Evolutionary conservation across 352 stramenopile genomes (phyloP), one percentile per base, ranked within the genome.

Genomic region (Pythium insidiosum): DNA sequence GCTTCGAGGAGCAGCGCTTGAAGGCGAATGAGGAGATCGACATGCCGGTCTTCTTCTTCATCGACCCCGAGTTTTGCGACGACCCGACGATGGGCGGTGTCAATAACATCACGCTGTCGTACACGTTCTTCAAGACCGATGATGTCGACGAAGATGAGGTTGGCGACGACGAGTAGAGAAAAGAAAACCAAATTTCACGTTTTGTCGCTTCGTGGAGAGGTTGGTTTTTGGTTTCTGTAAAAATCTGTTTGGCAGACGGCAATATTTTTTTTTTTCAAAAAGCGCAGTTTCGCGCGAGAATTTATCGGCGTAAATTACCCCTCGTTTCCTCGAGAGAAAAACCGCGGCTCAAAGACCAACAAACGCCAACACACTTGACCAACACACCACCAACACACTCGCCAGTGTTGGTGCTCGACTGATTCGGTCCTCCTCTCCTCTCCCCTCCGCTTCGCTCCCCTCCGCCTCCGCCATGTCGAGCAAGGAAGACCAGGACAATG

Each of bases 31-130:
- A 99, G 60, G 97, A 98, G 62, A 97, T 99, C 47, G 96, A 97
- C 68, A 99, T 99, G 95, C 95, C 95, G 22, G 95, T 99, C 18
- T 98, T 99, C 59, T 99, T 99, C 76, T 99, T 98, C 68, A 98
- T 99, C 56, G 96, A 99, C 73, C 96, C 96, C 6, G 95, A 98
- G 41, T 97, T 99, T 57, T 83, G 95, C 42, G 88, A 99, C 59
- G 96, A 99, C 65, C 89, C 95, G 19, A 76, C 85, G 42, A 96
- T 99, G 83, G 75, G 77, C n/a, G 91, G 95, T 26, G 87, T 99
- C 28, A 83, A 95, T 62, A 97, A 98, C 66, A 95, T 99, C 53
- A 99, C 96, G 36, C 84, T 99, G 41, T 97, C 85, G 45, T 98
- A 98, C 72, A 98, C 92, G 23, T 98, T 98, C 62, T 98, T 98